Base-by-base conservation (phyloP, 768 basidiomycete genomes). In the Kwoniella bestiolae region DNA sequence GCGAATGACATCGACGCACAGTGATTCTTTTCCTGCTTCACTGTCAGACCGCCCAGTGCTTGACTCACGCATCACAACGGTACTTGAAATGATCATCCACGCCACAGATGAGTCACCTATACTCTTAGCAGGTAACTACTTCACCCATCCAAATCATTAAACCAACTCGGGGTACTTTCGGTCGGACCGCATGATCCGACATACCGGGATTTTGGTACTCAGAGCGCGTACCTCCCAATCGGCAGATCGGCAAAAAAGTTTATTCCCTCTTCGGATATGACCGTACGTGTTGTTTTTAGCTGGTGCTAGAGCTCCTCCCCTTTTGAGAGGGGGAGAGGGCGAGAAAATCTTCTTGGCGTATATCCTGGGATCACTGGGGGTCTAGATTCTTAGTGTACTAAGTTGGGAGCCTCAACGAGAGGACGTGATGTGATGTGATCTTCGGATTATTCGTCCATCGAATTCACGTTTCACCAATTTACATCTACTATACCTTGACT, bases 171-270 rank as follows among this genome's bases (percentile, higher is more conserved):
- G 38, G 35, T 16, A 38, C 35, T 38, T 38, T 16, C 11, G 35
- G 35, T 55, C 52, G 52, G 52, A 34, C 52, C 52, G 52, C n/a
- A 26, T 6, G 7, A 55, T 38, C 52, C 52, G 52, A 35, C 14
- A 18, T 34, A 11, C 16, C 31, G 16, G 26, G 18, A 55, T 16
- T 26, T 11, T n/a, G n/a, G 52, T 26, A 34, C 18, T 11, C 14
- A 55, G 38, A 34, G 14, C 18, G 18, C 31, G 9, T 18, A 8
- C 5, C 8, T 51, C 49, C 25, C 9, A 6, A 9, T 23, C 21
- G 46, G 21, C 46, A 47, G 46, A 12, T 26, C 25, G 28, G 16
- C 50, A 31, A 21, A 47, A 23, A 47, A 21, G 5, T 32, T 55
- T 7, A 21, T 12, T 18, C 23, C 14, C 5, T 16, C 29, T 26